phyloP scores from a whole-genome alignment of 1,139 yeast species.

The Debaryomyces fabryi region DNA sequence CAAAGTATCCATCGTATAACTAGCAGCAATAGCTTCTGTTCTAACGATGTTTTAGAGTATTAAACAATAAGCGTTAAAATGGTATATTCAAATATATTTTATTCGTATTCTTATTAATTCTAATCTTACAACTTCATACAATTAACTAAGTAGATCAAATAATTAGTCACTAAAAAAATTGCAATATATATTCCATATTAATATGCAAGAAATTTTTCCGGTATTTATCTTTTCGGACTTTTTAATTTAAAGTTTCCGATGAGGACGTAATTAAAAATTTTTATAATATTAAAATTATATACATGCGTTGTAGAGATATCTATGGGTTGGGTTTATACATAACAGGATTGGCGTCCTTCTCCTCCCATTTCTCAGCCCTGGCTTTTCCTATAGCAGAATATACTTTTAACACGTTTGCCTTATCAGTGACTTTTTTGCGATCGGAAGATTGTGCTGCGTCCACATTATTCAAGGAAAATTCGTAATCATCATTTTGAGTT shows the following conservation, averaged over 20 bases:
- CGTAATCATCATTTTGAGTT: neutral
- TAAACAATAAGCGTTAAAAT: neutral
- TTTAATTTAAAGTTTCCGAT: conserved; percentile 6
- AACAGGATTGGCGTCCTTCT: conserved; percentile 24
- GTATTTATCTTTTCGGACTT: conserved; percentile 11
- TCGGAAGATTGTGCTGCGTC: conserved; percentile 6
- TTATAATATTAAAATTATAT: conserved; percentile 1
- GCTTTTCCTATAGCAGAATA: conserved; percentile 34
- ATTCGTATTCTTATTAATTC: neutral
- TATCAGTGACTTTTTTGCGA: conserved; percentile 7
- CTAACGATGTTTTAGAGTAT: neutral
- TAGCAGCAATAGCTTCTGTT: neutral
- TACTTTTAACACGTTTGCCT: conserved; percentile 22
- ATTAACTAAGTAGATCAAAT: neutral
- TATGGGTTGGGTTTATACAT: conserved; percentile 20
- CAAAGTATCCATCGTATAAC: neutral
- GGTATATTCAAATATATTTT: neutral
- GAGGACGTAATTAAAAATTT: neutral
- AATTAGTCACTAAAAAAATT: neutral
- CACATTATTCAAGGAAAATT: neutral
- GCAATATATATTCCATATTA: neutral
- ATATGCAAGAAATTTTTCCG: conserved; percentile 5
- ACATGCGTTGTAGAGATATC: neutral
- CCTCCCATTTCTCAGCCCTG: conserved; percentile 29
- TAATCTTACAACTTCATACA: neutral